These are phyloP conservation scores for Pseudozyma tsukubaensis DNA, from an alignment of 1,284 basidiomycete species.

Conservation along the genomic window DNA sequence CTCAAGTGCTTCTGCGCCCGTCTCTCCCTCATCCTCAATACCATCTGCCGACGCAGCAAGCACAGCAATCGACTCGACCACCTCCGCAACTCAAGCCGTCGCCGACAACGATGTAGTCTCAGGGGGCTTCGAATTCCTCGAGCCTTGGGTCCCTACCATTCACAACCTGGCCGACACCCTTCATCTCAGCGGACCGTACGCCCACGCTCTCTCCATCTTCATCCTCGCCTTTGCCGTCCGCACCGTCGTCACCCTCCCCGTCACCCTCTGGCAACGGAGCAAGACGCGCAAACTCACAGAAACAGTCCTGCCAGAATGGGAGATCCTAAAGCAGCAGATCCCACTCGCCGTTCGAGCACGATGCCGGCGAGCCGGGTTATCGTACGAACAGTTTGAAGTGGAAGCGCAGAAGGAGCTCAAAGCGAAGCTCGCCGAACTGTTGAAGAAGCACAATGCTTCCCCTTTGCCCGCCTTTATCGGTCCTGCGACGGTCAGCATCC, in stretches of 20 bases:
- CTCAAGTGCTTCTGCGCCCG: neutral
- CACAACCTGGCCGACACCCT: conserved; percentile 47
- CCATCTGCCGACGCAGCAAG: neutral
- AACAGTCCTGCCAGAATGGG: conserved; percentile 77
- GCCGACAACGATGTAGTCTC: conserved; percentile 11
- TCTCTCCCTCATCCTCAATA: conserved; percentile 6
- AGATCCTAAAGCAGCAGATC: conserved; percentile 72
- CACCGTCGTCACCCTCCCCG: conserved; percentile 77
- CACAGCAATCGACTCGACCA: neutral
- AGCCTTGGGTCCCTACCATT: conserved; percentile 47
- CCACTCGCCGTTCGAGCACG: conserved; percentile 71
- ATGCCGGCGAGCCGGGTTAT: conserved; percentile 73
- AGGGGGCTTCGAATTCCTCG: conserved; percentile 47
- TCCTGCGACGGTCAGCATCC: conserved; percentile 58
- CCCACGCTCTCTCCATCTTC: conserved; percentile 77
- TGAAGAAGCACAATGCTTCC: conserved; percentile 54
- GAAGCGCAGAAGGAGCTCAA: conserved; percentile 67
- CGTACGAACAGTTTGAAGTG: conserved; percentile 72
- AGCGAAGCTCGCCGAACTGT: conserved; percentile 48
- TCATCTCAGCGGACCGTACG: conserved; percentile 45
- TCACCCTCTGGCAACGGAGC: conserved; percentile 81
- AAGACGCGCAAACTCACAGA: conserved; percentile 77
- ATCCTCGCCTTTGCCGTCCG: conserved; percentile 78
- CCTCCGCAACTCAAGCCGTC: conserved; percentile 8
- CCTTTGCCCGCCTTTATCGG: conserved; percentile 56